Conservation (phyloP, 164 flowering plant genomes). For the Pachysandra terminalis region DNA sequence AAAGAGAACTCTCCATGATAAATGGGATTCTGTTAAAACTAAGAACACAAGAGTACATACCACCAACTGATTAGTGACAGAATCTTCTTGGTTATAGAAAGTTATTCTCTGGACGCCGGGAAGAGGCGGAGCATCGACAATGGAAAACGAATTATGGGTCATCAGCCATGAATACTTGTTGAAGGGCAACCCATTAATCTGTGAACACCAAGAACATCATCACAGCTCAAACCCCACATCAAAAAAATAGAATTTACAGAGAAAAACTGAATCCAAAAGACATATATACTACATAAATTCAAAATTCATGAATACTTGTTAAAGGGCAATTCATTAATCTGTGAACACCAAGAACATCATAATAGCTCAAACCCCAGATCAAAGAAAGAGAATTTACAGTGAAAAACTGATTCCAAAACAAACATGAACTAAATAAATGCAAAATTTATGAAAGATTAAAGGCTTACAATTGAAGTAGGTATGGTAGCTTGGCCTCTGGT, state of each 20-base stretch:
- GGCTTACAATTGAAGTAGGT: constrained; percentile 68
- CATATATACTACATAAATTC: neutral
- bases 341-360: constrained; percentile 5
- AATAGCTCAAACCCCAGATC: constrained; percentile 7
- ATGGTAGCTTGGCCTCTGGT: constrained; percentile 72
- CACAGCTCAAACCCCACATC: constrained; percentile 7
- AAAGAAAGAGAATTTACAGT: neutral
- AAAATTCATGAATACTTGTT: constrained; percentile 50
- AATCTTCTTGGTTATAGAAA: constrained; percentile 90
- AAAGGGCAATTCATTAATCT: constrained; percentile 86
- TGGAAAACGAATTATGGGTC: constrained; percentile 92
- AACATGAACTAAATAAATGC: neutral
- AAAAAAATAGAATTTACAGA: neutral
- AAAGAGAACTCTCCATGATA: neutral
- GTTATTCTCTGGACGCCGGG: constrained; percentile 75
- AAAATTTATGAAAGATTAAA: neutral
- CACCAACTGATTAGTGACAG: constrained; percentile 80
- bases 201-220: constrained; percentile 5
- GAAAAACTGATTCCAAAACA: neutral
- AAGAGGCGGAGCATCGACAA: constrained; percentile 66
- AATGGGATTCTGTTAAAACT: neutral
- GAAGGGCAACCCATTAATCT: constrained; percentile 86
- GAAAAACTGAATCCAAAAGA: neutral
- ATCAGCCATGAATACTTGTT: constrained; percentile 94
- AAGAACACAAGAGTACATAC: constrained; percentile 34